Evolutionary conservation across 768 basidiomycete species (phyloP), one percentile per base, ranked within the genome.

Genomic region (Trametes maxima): DNA sequence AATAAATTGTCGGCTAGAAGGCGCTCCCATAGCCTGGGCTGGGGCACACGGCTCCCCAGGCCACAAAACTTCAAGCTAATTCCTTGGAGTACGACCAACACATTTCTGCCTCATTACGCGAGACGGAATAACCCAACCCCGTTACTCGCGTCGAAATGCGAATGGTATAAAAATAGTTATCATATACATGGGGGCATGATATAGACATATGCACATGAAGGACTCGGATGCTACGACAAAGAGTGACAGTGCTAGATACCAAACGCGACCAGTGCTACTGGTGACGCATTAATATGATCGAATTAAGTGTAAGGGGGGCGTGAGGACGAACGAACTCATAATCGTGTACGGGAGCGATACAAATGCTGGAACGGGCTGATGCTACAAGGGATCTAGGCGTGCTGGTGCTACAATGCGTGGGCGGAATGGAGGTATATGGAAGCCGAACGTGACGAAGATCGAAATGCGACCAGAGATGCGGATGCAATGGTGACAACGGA

Each of bases 401-500:
- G 46, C 47, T 61, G 54, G n/a, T 61, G 60, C 54, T 61, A 61
- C 60, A 61, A 44, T 55, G 54, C 24, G 24, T 55, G 52, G 48
- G 52, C 39, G 11, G 44, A 19, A 14, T 14, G 25, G 17, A 14
- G 57, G 39, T 58, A 63, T 58, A 59, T 52, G 50, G 40, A 11
- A 37, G 16, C 24, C 6, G 37, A 19, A 17, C 45, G 45, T 2
- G 25, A 50, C 11, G 33, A 42, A n/a, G 40, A n/a, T n/a, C n/a
- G 3, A 40, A 8, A 35, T 54, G 45, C 28, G 35, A 17, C 21
- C 22, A 37, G 47, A 50, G 36, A 36, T 42, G 43, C 42, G 35
- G 17, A 43, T 51, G 60, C 60, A 39, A 54, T 42, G 54, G 40
- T 40, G 17, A 19, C 7, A n/a, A 19, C 59, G 25, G 33, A 39